phyloP scores from a whole-genome alignment of 2,329 filamentous ascomycete species.

The Beauveria sp. region DNA sequence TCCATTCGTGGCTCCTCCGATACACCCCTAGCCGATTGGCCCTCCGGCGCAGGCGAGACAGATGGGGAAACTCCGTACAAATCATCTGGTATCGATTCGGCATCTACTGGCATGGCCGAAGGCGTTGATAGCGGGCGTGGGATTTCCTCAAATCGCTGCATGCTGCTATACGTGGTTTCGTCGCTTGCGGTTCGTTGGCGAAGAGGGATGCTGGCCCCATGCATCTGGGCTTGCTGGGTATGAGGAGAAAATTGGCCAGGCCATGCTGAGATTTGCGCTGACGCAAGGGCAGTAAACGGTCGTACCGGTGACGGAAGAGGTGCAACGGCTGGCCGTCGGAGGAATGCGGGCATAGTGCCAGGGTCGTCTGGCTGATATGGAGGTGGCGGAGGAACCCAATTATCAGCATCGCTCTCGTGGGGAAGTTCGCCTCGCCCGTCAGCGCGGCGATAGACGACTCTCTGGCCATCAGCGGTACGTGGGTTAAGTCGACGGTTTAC shows the following conservation, averaged over 20 bases:
- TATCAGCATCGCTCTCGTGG: conserved; percentile 80
- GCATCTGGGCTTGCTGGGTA: background rate
- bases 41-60: conserved; percentile 26
- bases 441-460: conserved; percentile 57
- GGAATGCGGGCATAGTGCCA: conserved; percentile 46
- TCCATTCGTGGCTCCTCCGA: background rate
- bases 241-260: conserved; percentile 10
- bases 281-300: conserved; percentile 12
- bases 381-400: conserved; percentile 80
- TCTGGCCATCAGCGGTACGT: conserved; percentile 43
- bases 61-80: conserved; percentile 43
- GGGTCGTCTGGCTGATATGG: conserved; percentile 65
- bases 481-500: conserved; percentile 62
- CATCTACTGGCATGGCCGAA: conserved; percentile 9
- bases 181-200: conserved; percentile 31
- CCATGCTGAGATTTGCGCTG: conserved; percentile 6
- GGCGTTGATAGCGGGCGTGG: conserved; percentile 27
- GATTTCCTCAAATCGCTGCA: conserved; percentile 18
- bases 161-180: conserved; percentile 22
- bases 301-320: conserved; percentile 24
- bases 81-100: conserved; percentile 27
- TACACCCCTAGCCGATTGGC: background rate
- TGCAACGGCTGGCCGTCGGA: conserved; percentile 41
- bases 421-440: conserved; percentile 66
- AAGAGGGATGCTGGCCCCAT: conserved; percentile 9